Evolutionary conservation across 2,329 filamentous ascomycete species (phyloP).

Genomic region (Claviceps sp.): DNA sequence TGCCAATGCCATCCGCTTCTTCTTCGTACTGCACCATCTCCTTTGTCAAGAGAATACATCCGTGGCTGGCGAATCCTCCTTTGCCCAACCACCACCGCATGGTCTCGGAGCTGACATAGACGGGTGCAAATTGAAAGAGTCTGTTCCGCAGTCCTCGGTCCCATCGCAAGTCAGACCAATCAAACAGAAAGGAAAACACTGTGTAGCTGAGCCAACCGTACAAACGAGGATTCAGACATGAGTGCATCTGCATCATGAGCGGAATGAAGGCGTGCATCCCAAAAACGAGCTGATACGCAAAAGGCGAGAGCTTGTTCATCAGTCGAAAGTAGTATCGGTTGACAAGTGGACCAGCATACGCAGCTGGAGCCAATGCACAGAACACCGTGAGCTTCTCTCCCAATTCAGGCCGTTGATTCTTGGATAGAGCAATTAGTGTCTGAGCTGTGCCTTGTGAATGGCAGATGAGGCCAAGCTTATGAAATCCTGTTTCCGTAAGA

Average conservation of each 20-base stretch:
- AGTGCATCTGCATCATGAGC: conserved; percentile 79
- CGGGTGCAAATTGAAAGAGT: conserved; percentile 85
- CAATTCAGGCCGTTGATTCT: conserved; percentile 76
- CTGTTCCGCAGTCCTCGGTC: conserved; percentile 65
- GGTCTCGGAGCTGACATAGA: conserved; percentile 77
- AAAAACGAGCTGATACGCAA: conserved; percentile 68
- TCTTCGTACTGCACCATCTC: conserved; percentile 54
- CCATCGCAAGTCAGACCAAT: conserved; percentile 78
- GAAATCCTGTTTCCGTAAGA: conserved; percentile 67
- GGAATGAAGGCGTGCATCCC: conserved; percentile 91
- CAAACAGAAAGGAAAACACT: conserved; percentile 80
- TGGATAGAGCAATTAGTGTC: conserved; percentile 75
- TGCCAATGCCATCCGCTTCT: conserved; percentile 36
- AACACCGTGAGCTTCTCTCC: conserved; percentile 77
- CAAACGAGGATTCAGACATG: conserved; percentile 45
- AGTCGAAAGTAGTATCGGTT: conserved; percentile 85
- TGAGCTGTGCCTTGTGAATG: conserved; percentile 90
- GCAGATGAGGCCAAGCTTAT: conserved; percentile 68
- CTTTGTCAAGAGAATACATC: conserved; percentile 72
- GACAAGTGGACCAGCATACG: conserved; percentile 77
- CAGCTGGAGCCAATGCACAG: conserved; percentile 80
- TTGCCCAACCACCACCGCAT: conserved; percentile 94
- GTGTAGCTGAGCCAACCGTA: conserved; percentile 79
- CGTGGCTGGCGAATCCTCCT: conserved; percentile 67
- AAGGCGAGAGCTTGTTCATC: conserved; percentile 67